Evolutionary conservation across 495 filamentous ascomycete genomes (phyloP).

Genomic region (Polyplosphaeria fusca): DNA sequence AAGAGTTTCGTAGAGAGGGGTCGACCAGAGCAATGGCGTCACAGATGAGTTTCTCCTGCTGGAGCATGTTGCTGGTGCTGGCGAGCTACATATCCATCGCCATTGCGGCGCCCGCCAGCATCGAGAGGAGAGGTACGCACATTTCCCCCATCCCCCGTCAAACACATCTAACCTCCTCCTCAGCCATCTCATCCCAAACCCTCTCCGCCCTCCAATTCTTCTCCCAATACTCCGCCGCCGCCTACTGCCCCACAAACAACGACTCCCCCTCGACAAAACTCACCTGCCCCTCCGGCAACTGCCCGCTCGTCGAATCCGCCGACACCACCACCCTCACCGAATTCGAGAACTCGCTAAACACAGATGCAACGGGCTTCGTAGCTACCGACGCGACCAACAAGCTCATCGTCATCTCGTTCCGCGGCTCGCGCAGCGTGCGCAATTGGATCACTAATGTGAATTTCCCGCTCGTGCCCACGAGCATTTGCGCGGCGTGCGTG

Average conservation of each 20-base stretch:
- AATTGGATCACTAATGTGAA: slow-evolving; percentile 68
- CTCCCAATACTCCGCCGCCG: slow-evolving; percentile 66
- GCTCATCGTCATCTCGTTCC: slow-evolving; percentile 66
- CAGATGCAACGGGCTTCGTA: slow-evolving; percentile 69
- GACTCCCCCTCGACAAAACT: slow-evolving; percentile 50
- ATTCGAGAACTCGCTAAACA: slow-evolving; percentile 54
- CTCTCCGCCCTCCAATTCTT: slow-evolving; percentile 58
- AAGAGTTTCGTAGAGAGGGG: no score
- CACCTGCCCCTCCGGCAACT: slow-evolving; percentile 55
- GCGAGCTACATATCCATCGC: background rate
- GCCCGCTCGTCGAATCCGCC: slow-evolving; percentile 57
- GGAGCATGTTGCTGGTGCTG: background rate
- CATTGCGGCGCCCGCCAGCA: background rate
- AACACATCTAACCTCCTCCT: background rate
- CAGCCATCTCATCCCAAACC: slow-evolving; percentile 37
- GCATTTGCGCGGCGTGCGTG: slow-evolving; percentile 51
- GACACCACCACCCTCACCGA: slow-evolving; percentile 54
- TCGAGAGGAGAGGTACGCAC: background rate
- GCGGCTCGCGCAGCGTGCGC: slow-evolving; percentile 58
- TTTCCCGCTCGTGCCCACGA: slow-evolving; percentile 41
- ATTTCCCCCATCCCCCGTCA: background rate
- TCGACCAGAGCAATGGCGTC: background rate
- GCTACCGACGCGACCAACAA: slow-evolving; percentile 60
- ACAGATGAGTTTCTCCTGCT: background rate
- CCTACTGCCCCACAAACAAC: slow-evolving; percentile 62